phyloP scores from a whole-genome alignment of 768 basidiomycete genomes.

The Termitomyces sp. region DNA sequence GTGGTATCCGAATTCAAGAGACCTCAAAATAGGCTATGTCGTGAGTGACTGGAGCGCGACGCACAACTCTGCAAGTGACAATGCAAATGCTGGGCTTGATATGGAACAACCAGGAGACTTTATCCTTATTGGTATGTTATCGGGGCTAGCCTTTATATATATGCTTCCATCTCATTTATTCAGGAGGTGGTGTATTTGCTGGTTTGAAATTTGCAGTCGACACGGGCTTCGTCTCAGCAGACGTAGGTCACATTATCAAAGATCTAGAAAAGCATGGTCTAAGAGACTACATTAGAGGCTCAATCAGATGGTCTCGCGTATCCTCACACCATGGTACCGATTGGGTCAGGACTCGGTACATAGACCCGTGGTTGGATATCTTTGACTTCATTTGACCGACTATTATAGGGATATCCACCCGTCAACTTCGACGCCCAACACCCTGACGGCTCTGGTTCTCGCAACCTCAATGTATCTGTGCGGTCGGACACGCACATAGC shows the following conservation, averaged over 20 bases:
- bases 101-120: constrained; percentile 50
- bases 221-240: constrained; percentile 25
- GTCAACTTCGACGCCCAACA: constrained; percentile 43
- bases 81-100: constrained; percentile 43
- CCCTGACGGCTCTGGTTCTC: constrained; percentile 37
- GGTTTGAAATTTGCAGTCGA: constrained; percentile 30
- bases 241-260: constrained; percentile 16
- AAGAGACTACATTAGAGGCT: constrained; percentile 23
- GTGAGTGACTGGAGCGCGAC: constrained; percentile 53
- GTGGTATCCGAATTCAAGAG: too few relatives aligned
- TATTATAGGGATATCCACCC: constrained; percentile 34
- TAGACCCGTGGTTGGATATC: background rate
- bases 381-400: background rate
- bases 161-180: background rate
- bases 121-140: constrained; percentile 33
- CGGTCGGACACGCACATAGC: constrained; percentile 39
- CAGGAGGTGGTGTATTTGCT: constrained; percentile 35
- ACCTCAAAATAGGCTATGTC: constrained; percentile 29
- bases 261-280: background rate
- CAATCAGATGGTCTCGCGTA: constrained; percentile 40
- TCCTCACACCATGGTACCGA: constrained; percentile 40
- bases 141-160: background rate
- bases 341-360: constrained; percentile 44
- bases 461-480: constrained; percentile 38
- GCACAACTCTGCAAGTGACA: constrained; percentile 38